Base-by-base conservation (phyloP, 116 monocot species). In the Cymodocea nodosa region DNA sequence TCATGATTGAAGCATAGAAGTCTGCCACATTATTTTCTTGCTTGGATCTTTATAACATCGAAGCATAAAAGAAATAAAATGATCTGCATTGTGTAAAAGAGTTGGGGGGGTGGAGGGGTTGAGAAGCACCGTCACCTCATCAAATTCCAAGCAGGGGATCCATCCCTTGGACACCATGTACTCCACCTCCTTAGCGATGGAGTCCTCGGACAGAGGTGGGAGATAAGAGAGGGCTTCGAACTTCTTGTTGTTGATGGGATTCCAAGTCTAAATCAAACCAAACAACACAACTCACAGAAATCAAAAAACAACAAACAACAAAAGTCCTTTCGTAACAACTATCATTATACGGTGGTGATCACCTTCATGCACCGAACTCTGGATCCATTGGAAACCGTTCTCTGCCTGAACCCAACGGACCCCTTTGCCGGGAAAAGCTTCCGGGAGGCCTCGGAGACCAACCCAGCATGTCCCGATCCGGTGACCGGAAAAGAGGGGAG, bases 61-160 rank as follows among this genome's bases (percentile, higher is more conserved):
- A 6, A 66, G 25, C 50, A 51, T 23, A 18, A 23, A 51, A n/a
- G n/a, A n/a, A n/a, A n/a, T n/a, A n/a, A 52, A 52, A 5, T 14
- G 6, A 54, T 39, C 36, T 25, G 10, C 13, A 12, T 57, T 14
- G 6, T 15, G 22, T 25, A 14, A 57, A 8, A 56, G 20, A 25
- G 22, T 11, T 57, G 22, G 57, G 57, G 57, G 13, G n/a, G n/a
- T n/a, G n/a, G n/a, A n/a, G n/a, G n/a, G n/a, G n/a, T n/a, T 24
- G 22, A 57, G 20, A 57, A 57, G 57, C 13, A 57, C 55, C 22
- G 23, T 62, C 75, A 86, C 90, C 84, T 84, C 74, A 44, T 84
- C 87, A 52, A 92, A 92, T 67, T 92, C 92, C 74, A 92, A 75
- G 76, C 82, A 87, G 55, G 92, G 92, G 20, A 92, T 56, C 80